phyloP scores from a whole-genome alignment of 164 flowering plant species.

The Nelumbo lutea region DNA sequence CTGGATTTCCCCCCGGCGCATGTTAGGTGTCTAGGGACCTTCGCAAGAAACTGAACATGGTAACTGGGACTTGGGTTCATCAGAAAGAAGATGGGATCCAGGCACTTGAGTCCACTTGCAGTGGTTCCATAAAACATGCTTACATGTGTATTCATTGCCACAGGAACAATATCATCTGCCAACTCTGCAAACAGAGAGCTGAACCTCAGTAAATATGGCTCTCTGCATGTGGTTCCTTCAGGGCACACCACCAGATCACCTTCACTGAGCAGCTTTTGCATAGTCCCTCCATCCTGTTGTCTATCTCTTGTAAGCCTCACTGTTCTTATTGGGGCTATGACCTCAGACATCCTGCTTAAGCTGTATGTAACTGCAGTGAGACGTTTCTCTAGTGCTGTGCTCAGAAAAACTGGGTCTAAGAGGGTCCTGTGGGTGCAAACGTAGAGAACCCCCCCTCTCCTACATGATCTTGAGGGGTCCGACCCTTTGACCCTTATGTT shows the following conservation, averaged over 20 bases:
- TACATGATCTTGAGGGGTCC: slow-evolving; percentile 8
- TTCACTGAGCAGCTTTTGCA: slow-evolving; percentile 50
- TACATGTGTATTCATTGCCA: slow-evolving; percentile 58
- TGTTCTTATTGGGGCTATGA: slow-evolving; percentile 65
- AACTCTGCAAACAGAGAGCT: slow-evolving; percentile 81
- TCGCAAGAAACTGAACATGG: slow-evolving; percentile 46
- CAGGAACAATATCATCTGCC: slow-evolving; percentile 78
- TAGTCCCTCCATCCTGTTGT: slow-evolving; percentile 45
- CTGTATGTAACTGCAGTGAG: slow-evolving; percentile 83
- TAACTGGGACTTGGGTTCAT: slow-evolving; percentile 81
- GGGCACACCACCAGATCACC: slow-evolving; percentile 91
- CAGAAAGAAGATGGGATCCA: slow-evolving; percentile 77
- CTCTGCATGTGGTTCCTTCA: slow-evolving; percentile 93
- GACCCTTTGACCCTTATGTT: slow-evolving; percentile 28
- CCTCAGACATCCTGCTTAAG: slow-evolving; percentile 67
- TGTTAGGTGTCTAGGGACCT: slow-evolving; percentile 48
- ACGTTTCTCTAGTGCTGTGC: slow-evolving; percentile 32
- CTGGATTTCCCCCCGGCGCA: slow-evolving; percentile 60
- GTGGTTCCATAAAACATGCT: slow-evolving; percentile 87
- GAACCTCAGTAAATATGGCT: slow-evolving; percentile 78
- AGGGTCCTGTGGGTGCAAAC: slow-evolving; percentile 81
- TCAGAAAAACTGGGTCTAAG: slow-evolving; percentile 67
- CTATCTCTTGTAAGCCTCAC: slow-evolving; percentile 71
- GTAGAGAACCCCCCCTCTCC: slow-evolving; percentile 47
- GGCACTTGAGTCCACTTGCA: slow-evolving; percentile 75